phyloP scores from a whole-genome alignment of 2,329 filamentous ascomycete species.

The Epichloe scottii region DNA sequence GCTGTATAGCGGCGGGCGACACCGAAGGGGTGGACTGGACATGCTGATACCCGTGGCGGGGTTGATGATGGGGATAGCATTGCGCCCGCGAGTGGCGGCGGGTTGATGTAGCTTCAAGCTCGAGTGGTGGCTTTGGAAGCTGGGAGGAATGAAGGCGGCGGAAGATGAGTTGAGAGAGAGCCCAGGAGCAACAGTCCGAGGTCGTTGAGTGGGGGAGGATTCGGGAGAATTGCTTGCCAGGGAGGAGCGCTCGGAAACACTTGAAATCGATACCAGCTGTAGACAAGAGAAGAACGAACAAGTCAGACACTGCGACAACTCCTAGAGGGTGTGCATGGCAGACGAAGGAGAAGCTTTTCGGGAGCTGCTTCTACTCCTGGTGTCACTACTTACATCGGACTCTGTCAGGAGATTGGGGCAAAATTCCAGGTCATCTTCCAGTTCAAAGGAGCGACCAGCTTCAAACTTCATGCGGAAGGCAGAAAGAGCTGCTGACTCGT shows the following conservation, averaged over 20 bases:
- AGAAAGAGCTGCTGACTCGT: constrained; percentile 61
- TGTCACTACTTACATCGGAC: constrained; percentile 60
- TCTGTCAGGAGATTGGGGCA: constrained; percentile 87
- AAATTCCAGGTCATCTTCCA: constrained; percentile 94
- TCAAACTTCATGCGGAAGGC: constrained; percentile 83
- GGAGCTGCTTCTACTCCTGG: neutral
- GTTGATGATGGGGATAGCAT: constrained; percentile 96
- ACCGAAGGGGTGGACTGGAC: constrained; percentile 74
- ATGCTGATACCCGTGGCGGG: constrained; percentile 80
- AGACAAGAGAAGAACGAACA: constrained; percentile 16
- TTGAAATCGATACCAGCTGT: constrained; percentile 85
- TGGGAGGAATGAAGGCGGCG: constrained; percentile 51
- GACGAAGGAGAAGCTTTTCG: neutral
- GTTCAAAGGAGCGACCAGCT: constrained; percentile 82
- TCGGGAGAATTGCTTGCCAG: constrained; percentile 89
- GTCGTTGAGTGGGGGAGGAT: constrained; percentile 80
- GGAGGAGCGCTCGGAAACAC: constrained; percentile 86
- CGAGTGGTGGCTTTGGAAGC: constrained; percentile 51
- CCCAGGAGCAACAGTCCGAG: constrained; percentile 62
- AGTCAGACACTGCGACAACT: constrained; percentile 14
- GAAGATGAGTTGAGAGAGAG: constrained; percentile 62
- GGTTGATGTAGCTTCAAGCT: constrained; percentile 83
- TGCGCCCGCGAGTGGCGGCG: constrained; percentile 75
- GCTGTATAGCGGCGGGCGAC: constrained; percentile 49
- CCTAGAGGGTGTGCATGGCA: neutral